Evolutionary conservation across 2,329 filamentous ascomycete genomes (phyloP).

Genomic region (Aspergillus tanneri): DNA sequence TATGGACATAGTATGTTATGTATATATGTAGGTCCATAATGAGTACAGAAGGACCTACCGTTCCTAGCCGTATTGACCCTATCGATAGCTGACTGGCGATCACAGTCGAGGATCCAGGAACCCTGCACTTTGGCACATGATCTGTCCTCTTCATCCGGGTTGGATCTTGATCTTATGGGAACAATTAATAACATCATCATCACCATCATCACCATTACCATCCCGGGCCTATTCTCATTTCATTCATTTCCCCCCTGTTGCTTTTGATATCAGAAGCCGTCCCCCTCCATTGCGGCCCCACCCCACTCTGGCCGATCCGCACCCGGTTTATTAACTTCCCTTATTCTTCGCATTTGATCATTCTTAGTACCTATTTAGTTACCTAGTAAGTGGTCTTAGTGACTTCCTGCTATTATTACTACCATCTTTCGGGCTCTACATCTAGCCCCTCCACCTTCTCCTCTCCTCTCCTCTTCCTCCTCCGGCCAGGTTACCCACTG

Average conservation of each 20-base stretch:
- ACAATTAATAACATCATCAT: not conserved
- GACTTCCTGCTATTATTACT: too few species aligned
- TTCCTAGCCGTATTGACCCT: too few species aligned
- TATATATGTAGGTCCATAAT: too few species aligned
- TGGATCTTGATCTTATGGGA: too few species aligned
- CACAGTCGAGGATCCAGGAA: constrained; percentile 5
- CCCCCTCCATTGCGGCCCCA: constrained; percentile 17
- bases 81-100: constrained; percentile 2
- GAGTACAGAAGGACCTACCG: too few species aligned
- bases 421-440: constrained; percentile 1
- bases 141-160: not conserved
- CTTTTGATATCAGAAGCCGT: not conserved
- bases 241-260: not conserved
- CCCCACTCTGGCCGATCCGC: constrained; percentile 20
- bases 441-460: not conserved
- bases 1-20: too few species aligned
- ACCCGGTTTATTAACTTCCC: constrained; percentile 22
- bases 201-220: not conserved
- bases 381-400: too few species aligned
- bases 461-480: not conserved
- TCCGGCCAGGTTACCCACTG: not conserved
- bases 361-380: constrained; percentile 15
- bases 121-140: constrained; percentile 3
- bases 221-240: not conserved
- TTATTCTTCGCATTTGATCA: too few species aligned